phyloP scores from a whole-genome alignment of 2,329 filamentous ascomycete species.

The Balansia obtecta region DNA sequence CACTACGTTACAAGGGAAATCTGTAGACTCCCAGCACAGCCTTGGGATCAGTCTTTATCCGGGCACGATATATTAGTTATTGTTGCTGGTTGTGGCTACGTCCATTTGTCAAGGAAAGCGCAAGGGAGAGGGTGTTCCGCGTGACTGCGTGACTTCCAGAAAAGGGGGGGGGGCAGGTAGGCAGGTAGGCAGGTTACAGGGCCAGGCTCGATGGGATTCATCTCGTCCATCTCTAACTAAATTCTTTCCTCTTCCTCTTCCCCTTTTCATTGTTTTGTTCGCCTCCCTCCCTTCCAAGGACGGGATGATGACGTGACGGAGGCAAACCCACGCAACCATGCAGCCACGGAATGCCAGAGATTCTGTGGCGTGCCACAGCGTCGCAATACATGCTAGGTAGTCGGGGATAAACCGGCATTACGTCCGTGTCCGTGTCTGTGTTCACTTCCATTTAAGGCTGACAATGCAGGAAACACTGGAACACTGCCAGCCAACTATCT shows the following conservation, averaged over 20 bases:
- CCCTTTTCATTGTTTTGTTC: too few relatives aligned
- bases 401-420: too few relatives aligned
- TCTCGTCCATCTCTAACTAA: too few relatives aligned
- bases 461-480: too few relatives aligned
- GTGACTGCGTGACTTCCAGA: neutral
- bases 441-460: too few relatives aligned
- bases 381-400: too few relatives aligned
- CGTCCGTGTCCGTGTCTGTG: too few relatives aligned
- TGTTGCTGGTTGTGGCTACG: neutral
- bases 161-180: neutral
- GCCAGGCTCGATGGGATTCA: neutral
- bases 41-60: neutral
- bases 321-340: too few relatives aligned
- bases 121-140: neutral
- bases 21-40: neutral
- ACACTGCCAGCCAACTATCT: too few relatives aligned
- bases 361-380: neutral
- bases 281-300: too few relatives aligned
- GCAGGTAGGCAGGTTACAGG: neutral
- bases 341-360: neutral
- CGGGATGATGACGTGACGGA: too few relatives aligned
- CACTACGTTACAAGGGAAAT: neutral
- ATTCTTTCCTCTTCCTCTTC: too few relatives aligned
- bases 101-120: neutral
- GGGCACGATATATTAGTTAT: neutral